Base-by-base conservation (phyloP, 208 protist species). In the Herpetomonas samuelpessoai region DNA sequence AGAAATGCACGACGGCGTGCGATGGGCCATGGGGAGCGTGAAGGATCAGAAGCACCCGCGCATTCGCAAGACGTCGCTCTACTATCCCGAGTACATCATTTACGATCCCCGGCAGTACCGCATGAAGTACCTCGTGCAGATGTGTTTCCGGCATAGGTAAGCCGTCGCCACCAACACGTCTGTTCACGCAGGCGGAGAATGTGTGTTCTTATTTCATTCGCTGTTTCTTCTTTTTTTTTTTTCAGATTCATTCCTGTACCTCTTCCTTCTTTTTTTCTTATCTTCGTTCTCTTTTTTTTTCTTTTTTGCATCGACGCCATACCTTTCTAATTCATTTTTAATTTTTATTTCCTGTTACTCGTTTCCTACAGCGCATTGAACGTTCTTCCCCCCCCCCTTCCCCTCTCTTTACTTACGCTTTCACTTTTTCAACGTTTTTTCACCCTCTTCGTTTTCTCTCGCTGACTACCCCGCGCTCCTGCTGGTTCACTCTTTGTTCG, bases 71-170 rank as follows among this genome's bases (percentile, higher is more conserved):
- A 61, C 70, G 14, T 51, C 44, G 0, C 61, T 91, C 2, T 48
- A 78, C 24, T 89, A 96, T 48, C 76, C 93, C 22, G 91, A 96
- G 57, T 89, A 74, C 39, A 90, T 95, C 65, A 83, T 95, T 22
- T 96, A 96, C 59, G 66, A 95, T 52, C 74, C 79, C 14, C 44
- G 19, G 10, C 88, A 95, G 56, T 71, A 86, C 25, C 72, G 41
- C 21, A 81, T 91, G 19, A 53, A 61, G 31, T 95, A 91, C 53
- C 39, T 95, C 9, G 48, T 93, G 3, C 67, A 66, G 14, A 35
- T 88, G 27, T 55, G 48, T 16, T 88, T 89, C 62, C 24, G 52
- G 22, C 71, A 3, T 30, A 48, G 63, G 1, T 41, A 14, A 41
- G 35, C 35, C 35, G 14, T 14, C 35, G n/a, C n/a, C n/a, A n/a